Evolutionary conservation across 345 rosid genomes (phyloP).

Genomic region (Xanthoceras sorbifolium): DNA sequence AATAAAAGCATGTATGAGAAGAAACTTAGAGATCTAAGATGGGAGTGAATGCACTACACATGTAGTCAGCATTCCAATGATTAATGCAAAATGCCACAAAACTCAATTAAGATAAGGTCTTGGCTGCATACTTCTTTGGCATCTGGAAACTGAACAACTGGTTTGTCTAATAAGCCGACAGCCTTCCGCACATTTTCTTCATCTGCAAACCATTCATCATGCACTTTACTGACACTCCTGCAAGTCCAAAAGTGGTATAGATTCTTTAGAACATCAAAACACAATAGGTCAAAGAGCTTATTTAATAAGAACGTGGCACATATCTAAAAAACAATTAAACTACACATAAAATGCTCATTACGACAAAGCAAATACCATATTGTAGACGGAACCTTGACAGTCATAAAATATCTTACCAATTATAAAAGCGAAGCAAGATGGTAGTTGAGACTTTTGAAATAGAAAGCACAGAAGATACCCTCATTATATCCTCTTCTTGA

Average conservation of each 20-base stretch:
- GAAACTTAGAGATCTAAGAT: constrained; percentile 5
- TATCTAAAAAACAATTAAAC: background rate
- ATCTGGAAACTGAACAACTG: constrained; percentile 42
- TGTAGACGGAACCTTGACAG: background rate
- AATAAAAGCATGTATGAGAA: constrained; percentile 14
- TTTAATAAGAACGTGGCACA: background rate
- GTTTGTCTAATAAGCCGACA: constrained; percentile 72
- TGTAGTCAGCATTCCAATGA: background rate
- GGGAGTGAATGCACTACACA: background rate
- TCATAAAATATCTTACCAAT: constrained; percentile 47
- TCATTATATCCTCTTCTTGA: constrained; percentile 68
- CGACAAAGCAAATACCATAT: background rate
- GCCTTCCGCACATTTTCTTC: constrained; percentile 68
- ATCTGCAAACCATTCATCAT: constrained; percentile 93
- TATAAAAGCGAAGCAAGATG: constrained; percentile 61
- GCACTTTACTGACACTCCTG: constrained; percentile 82
- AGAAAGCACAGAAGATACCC: constrained; percentile 66
- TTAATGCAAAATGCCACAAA: background rate
- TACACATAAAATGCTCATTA: background rate
- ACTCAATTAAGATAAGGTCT: background rate
- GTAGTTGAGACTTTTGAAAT: constrained; percentile 54
- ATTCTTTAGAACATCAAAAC: constrained; percentile 6
- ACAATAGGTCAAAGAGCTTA: background rate
- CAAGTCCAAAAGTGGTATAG: constrained; percentile 3
- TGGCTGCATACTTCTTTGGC: constrained; percentile 47